Conservation (phyloP, 345 rosid species). For the Corchorus olitorius region DNA sequence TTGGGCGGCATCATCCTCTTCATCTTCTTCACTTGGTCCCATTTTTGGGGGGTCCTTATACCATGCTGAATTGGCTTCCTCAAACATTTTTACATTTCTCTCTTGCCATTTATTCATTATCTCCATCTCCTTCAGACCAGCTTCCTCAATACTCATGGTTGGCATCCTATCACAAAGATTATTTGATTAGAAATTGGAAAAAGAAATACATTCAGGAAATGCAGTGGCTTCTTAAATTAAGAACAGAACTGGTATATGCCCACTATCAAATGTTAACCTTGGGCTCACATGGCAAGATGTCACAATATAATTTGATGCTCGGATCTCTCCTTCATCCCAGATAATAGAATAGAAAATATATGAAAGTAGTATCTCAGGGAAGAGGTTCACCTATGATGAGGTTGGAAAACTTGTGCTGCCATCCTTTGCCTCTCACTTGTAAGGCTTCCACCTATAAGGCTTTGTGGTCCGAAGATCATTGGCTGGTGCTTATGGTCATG, state of each 20-base stretch:
- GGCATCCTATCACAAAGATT: constrained; percentile 63
- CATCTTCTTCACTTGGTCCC: constrained; percentile 52
- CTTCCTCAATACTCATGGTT: constrained; percentile 98
- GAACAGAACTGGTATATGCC: background rate
- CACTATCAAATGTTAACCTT: background rate
- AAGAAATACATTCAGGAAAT: background rate
- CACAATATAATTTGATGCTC: constrained; percentile 9
- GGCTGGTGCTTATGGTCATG: constrained; percentile 97
- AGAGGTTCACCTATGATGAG: constrained; percentile 61
- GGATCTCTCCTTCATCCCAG: background rate
- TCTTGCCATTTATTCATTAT: constrained; percentile 97
- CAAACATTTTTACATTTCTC: constrained; percentile 69
- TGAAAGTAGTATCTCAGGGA: background rate
- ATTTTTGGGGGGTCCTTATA: constrained; percentile 55
- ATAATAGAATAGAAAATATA: background rate
- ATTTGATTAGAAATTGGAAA: constrained; percentile 16
- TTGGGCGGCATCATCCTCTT: constrained; percentile 74
- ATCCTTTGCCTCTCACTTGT: constrained; percentile 84
- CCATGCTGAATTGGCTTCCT: constrained; percentile 92
- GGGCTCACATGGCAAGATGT: background rate
- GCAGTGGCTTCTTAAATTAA: background rate
- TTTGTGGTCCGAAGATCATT: constrained; percentile 89
- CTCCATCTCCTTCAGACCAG: constrained; percentile 90
- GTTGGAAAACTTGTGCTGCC: constrained; percentile 89
- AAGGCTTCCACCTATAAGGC: constrained; percentile 61